phyloP scores from a whole-genome alignment of 495 filamentous ascomycete genomes.

The Penicillium canariense region DNA sequence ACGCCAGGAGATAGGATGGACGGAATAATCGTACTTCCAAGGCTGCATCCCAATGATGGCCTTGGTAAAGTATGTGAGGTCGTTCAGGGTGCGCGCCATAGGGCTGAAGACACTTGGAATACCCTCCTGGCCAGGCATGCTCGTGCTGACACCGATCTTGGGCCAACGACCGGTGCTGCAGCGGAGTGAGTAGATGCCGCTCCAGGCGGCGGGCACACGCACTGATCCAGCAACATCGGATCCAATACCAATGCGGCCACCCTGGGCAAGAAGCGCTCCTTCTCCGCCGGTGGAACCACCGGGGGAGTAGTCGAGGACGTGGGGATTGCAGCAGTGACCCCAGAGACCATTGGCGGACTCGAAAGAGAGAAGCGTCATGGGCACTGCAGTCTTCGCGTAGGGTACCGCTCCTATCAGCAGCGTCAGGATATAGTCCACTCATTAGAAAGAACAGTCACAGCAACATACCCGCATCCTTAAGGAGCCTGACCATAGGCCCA shows the following conservation, averaged over 20 bases:
- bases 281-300: slow-evolving; percentile 94
- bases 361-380: slow-evolving; percentile 86
- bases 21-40: slow-evolving; percentile 86
- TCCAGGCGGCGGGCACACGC: slow-evolving; percentile 83
- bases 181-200: slow-evolving; percentile 83
- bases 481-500: slow-evolving; percentile 69
- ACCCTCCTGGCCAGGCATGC: slow-evolving; percentile 93
- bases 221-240: slow-evolving; percentile 95
- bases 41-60: slow-evolving; percentile 79
- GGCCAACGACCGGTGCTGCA: slow-evolving; percentile 98
- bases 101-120: slow-evolving; percentile 87
- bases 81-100: slow-evolving; percentile 85
- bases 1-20: slow-evolving; percentile 83
- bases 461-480: slow-evolving; percentile 76
- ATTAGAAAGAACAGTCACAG: neutral
- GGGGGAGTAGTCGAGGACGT: slow-evolving; percentile 78
- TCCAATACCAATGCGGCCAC: slow-evolving; percentile 88
- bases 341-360: slow-evolving; percentile 90
- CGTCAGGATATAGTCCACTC: neutral
- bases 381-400: slow-evolving; percentile 94
- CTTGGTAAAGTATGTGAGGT: slow-evolving; percentile 82
- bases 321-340: slow-evolving; percentile 81
- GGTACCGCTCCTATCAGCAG: slow-evolving; percentile 69
- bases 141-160: slow-evolving; percentile 78
- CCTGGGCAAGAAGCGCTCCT: slow-evolving; percentile 77